A percentile compares a stretch with the other conserved stretches of the same genome.
Conservation (phyloP, 805 yeast species). For the Kazachstania taianensis region DNA sequence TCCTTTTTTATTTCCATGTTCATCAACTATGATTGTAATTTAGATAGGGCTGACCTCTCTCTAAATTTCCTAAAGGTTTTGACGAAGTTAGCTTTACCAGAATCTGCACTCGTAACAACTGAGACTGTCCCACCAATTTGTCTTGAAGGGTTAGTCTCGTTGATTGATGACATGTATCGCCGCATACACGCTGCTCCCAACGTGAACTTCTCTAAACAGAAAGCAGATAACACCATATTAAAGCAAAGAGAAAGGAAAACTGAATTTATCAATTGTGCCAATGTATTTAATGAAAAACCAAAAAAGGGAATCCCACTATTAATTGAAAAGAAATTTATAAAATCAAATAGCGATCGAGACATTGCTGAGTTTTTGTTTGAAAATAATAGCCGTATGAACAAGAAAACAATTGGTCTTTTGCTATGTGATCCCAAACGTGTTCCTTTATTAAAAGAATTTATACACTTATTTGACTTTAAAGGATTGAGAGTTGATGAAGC, state of each 20-base stretch:
- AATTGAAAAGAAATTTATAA: conserved; percentile 55
- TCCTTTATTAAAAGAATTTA: conserved; percentile 51
- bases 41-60: conserved; percentile 73
- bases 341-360: conserved; percentile 41
- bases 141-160: conserved; percentile 72
- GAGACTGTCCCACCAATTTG: conserved; percentile 90
- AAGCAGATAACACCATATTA: conserved; percentile 16
- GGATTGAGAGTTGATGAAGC: conserved; percentile 89
- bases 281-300: conserved; percentile 68
- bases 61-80: conserved; percentile 57
- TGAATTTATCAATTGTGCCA: conserved; percentile 66
- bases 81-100: conserved; percentile 74
- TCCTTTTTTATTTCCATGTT: conserved; percentile 65
- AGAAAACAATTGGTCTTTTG: conserved; percentile 77
- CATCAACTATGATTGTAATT: conserved; percentile 82
- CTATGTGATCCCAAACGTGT: conserved; percentile 67
- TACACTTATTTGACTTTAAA: conserved; percentile 62
- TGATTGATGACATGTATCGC: conserved; percentile 51
- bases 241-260: conserved; percentile 44
- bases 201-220: conserved; percentile 18
- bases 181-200: conserved; percentile 26
- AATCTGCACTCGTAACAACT: conserved; percentile 68
- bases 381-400: conserved; percentile 74
- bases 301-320: conserved; percentile 60
- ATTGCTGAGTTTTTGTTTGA: conserved; percentile 69